Percentiles rank a stretch among this genome's conserved stretches.
Evolutionary conservation across 768 basidiomycete genomes (phyloP).

Genomic region (Xerocomus brunneocitrinus): DNA sequence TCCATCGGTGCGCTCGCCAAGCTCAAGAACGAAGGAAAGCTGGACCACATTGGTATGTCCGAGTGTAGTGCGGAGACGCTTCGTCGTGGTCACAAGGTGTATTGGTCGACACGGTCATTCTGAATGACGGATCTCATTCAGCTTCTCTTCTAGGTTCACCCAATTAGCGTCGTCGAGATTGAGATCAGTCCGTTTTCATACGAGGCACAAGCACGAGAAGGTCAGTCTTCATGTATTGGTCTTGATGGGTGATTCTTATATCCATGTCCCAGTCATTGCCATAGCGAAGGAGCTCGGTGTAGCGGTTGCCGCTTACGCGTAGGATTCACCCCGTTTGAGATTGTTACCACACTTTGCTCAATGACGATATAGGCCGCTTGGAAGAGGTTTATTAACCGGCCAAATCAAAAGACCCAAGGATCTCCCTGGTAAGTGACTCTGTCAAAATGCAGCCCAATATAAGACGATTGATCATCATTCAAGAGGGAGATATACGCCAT

Average conservation of each 20-base stretch:
- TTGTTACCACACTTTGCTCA: neutral
- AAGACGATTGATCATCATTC: neutral
- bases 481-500: conserved; percentile 40
- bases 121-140: neutral
- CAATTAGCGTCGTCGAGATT: conserved; percentile 59
- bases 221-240: conserved; percentile 1
- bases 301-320: conserved; percentile 57
- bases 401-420: conserved; percentile 39
- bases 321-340: conserved; percentile 11
- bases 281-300: conserved; percentile 53
- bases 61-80: conserved; percentile 50
- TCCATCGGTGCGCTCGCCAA: conserved; percentile 38
- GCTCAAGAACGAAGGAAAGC: conserved; percentile 28
- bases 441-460: neutral
- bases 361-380: conserved; percentile 41
- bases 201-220: conserved; percentile 45
- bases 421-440: conserved; percentile 23
- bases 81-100: conserved; percentile 30
- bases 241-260: neutral
- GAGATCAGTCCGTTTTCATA: conserved; percentile 61
- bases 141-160: conserved; percentile 38
- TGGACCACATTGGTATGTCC: conserved; percentile 56
- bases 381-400: conserved; percentile 51
- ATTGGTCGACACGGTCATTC: neutral
- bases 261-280: conserved; percentile 38